A percentile compares a stretch with the other conserved stretches of the same genome.
Conservation (phyloP, 2,329 filamentous ascomycete genomes). For the Coniella vitis region DNA sequence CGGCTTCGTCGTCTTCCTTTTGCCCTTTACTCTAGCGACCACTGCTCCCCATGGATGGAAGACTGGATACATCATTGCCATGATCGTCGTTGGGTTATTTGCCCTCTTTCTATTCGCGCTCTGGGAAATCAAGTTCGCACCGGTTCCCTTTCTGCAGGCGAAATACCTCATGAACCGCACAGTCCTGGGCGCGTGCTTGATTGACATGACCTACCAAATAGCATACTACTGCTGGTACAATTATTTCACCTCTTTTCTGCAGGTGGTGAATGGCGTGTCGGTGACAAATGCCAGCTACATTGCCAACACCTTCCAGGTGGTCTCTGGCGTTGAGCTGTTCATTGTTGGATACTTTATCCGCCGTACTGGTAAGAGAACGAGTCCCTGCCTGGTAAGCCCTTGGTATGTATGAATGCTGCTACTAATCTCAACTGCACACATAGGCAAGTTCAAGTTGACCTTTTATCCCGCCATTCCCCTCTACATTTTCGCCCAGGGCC, state of each 20-base stretch:
- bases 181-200: conserved; percentile 42
- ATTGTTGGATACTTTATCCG: conserved; percentile 39
- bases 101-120: conserved; percentile 43
- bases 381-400: no score
- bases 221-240: conserved; percentile 44
- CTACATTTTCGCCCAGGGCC: conserved; percentile 29
- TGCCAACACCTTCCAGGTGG: conserved; percentile 42
- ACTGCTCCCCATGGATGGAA: conserved; percentile 43
- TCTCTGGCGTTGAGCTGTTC: conserved; percentile 42
- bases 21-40: conserved; percentile 56
- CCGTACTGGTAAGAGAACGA: no score
- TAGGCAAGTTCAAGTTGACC: conserved; percentile 43
- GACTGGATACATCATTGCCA: conserved; percentile 48
- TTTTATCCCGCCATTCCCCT: conserved; percentile 24
- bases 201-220: conserved; percentile 37
- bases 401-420: no score
- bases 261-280: conserved; percentile 40
- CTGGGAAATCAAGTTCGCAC: conserved; percentile 51
- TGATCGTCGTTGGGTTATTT: conserved; percentile 54
- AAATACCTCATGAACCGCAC: conserved; percentile 43
- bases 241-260: conserved; percentile 50
- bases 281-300: conserved; percentile 40
- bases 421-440: no score
- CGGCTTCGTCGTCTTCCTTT: conserved; percentile 53
- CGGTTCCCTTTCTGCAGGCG: conserved; percentile 48